Percentiles rank a stretch among this genome's conserved stretches.
phyloP scores from a whole-genome alignment of 1,139 yeast species.

The Zygosaccharomyces sapae region DNA sequence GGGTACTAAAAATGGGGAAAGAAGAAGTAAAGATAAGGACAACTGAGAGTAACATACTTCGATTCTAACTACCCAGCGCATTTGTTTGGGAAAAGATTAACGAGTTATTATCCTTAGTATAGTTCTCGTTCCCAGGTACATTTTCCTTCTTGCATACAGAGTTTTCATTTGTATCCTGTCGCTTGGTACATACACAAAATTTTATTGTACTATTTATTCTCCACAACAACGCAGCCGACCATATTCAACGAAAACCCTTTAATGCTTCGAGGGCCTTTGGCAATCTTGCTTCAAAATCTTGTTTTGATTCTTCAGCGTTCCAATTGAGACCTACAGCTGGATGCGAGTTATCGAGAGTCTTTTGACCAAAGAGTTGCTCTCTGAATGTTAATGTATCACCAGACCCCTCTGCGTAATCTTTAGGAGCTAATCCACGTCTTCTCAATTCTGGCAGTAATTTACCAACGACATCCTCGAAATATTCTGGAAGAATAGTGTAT shows the following conservation, averaged over 20 bases:
- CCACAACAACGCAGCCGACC: too few relatives aligned
- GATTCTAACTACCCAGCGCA: too few relatives aligned
- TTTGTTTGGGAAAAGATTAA: too few relatives aligned
- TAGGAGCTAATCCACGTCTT: slow-evolving; percentile 37
- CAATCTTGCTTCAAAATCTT: slow-evolving; percentile 38
- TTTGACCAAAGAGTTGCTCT: slow-evolving; percentile 27
- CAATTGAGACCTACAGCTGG: slow-evolving; percentile 43
- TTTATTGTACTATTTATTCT: neutral
- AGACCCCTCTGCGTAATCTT: slow-evolving; percentile 33
- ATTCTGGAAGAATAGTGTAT: slow-evolving; percentile 37
- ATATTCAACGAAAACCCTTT: neutral
- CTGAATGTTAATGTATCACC: slow-evolving; percentile 22
- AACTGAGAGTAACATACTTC: too few relatives aligned
- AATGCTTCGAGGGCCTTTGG: slow-evolving; percentile 1
- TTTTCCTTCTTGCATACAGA: too few relatives aligned
- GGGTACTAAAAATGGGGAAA: too few relatives aligned
- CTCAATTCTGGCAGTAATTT: slow-evolving; percentile 39
- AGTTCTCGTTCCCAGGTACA: too few relatives aligned
- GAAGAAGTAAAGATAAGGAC: too few relatives aligned
- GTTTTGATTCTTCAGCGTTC: slow-evolving; percentile 40
- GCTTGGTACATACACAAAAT: neutral
- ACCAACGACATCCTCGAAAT: slow-evolving; percentile 39
- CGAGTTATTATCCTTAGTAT: too few relatives aligned
- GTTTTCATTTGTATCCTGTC: too few relatives aligned
- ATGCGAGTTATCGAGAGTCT: slow-evolving; percentile 27